phyloP scores from a whole-genome alignment of 768 basidiomycete genomes.

The Trametopsis cervina region DNA sequence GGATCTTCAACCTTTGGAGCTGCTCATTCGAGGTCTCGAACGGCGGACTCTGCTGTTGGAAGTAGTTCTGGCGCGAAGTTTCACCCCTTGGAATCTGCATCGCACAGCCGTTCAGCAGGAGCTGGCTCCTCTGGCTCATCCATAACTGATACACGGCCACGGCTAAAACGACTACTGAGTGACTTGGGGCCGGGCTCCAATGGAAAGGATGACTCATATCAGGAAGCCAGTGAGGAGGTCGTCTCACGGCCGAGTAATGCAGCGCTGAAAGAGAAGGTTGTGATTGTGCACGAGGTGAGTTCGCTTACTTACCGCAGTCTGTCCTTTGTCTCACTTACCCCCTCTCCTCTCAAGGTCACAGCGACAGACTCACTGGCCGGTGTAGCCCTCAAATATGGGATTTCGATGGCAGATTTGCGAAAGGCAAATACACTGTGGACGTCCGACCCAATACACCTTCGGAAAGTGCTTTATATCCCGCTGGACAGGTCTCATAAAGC shows the following conservation, averaged over 20 bases:
- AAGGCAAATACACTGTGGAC: slow-evolving; percentile 91
- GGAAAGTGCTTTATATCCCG: slow-evolving; percentile 77
- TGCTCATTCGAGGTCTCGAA: slow-evolving; percentile 19
- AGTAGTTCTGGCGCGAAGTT: slow-evolving; percentile 11
- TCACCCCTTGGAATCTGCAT: slow-evolving; percentile 16
- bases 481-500: slow-evolving; percentile 48
- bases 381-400: slow-evolving; percentile 85
- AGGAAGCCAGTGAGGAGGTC: slow-evolving; percentile 8
- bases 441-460: slow-evolving; percentile 86
- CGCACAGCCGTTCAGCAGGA: slow-evolving; percentile 1
- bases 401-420: slow-evolving; percentile 75
- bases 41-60: slow-evolving; percentile 15
- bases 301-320: too few species aligned
- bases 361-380: slow-evolving; percentile 78
- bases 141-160: slow-evolving; percentile 17
- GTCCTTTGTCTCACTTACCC: too few species aligned
- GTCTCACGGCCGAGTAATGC: slow-evolving; percentile 3
- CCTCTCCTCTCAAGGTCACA: slow-evolving; percentile 57
- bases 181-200: slow-evolving; percentile 5
- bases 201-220: background rate
- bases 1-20: background rate
- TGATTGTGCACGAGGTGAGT: slow-evolving; percentile 55
- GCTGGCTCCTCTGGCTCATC: slow-evolving; percentile 8
- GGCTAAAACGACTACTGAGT: slow-evolving; percentile 19
- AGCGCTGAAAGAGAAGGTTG: slow-evolving; percentile 33